Evolutionary conservation across 2,329 filamentous ascomycete genomes (phyloP).

Genomic region (Chaetomiaceae sp.): DNA sequence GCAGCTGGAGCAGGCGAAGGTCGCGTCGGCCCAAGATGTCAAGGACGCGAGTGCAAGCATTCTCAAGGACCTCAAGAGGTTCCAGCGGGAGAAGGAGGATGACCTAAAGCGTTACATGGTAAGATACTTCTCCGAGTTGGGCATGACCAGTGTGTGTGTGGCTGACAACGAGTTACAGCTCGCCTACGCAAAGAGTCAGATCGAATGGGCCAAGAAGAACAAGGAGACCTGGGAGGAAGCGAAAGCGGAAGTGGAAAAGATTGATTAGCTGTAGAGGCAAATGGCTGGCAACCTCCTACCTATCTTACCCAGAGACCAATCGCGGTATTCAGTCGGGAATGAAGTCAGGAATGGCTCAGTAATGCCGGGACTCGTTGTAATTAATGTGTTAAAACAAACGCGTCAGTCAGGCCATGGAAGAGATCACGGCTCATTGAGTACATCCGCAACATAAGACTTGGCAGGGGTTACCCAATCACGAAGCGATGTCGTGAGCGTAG

Average conservation of each 20-base stretch:
- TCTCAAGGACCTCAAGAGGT: conserved; percentile 82
- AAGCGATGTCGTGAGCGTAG: too few relatives aligned
- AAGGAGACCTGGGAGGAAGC: conserved; percentile 92
- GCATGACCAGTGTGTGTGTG: neutral
- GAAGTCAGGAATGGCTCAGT: too few relatives aligned
- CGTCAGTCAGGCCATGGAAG: too few relatives aligned
- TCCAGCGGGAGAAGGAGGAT: conserved; percentile 93
- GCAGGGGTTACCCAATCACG: too few relatives aligned
- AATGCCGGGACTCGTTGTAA: too few relatives aligned
- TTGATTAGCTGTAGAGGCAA: conserved; percentile 61
- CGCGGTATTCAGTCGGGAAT: too few relatives aligned
- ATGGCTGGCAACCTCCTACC: too few relatives aligned
- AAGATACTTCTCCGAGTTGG: conserved; percentile 35
- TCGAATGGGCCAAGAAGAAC: conserved; percentile 91
- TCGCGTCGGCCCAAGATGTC: conserved; percentile 85
- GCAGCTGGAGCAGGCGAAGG: conserved; percentile 84
- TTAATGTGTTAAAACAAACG: too few relatives aligned
- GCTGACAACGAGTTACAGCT: conserved; percentile 50
- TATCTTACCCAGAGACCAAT: too few relatives aligned
- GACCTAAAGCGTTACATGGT: conserved; percentile 96
- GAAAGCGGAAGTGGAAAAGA: conserved; percentile 80
- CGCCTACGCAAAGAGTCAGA: conserved; percentile 85
- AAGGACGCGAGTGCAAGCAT: conserved; percentile 88
- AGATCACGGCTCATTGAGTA: too few relatives aligned
- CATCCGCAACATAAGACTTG: too few relatives aligned